Evolutionary conservation across 768 basidiomycete genomes (phyloP).

Genomic region (Boletus rubroflammeus): DNA sequence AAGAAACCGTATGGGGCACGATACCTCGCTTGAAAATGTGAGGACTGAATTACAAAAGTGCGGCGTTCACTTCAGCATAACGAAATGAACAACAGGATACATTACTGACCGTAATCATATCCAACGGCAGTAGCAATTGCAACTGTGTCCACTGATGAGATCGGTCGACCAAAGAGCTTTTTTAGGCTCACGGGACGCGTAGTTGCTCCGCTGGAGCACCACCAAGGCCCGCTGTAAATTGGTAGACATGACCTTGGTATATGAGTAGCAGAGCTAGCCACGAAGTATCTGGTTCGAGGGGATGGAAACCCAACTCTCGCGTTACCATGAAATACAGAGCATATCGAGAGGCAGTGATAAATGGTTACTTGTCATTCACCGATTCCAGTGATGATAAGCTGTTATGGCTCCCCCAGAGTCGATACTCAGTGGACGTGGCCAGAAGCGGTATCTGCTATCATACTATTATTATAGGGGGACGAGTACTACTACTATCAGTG

Average conservation of each 20-base stretch:
- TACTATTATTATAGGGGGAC: not conserved
- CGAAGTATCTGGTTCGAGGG: not conserved
- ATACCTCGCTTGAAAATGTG: conserved; percentile 9
- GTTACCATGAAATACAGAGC: not conserved
- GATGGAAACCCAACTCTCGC: not conserved
- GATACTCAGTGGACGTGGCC: not conserved
- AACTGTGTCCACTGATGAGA: not conserved
- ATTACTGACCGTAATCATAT: conserved; percentile 11
- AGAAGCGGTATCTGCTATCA: not conserved
- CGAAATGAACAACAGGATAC: not conserved
- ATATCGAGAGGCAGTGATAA: not conserved
- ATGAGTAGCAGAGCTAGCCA: not conserved
- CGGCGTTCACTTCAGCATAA: not conserved
- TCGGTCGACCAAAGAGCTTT: not conserved
- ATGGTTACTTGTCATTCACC: not conserved
- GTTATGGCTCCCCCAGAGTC: not conserved
- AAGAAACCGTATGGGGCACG: not conserved
- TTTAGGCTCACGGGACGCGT: not conserved
- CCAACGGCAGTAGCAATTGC: not conserved
- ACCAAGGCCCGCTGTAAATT: not conserved
- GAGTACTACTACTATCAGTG: not conserved
- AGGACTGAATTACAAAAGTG: not conserved
- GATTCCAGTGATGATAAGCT: not conserved
- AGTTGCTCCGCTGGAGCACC: not conserved
- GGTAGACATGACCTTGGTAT: not conserved